Conservation (phyloP, 1,139 yeast genomes). For the Starmera stellimalicola region DNA sequence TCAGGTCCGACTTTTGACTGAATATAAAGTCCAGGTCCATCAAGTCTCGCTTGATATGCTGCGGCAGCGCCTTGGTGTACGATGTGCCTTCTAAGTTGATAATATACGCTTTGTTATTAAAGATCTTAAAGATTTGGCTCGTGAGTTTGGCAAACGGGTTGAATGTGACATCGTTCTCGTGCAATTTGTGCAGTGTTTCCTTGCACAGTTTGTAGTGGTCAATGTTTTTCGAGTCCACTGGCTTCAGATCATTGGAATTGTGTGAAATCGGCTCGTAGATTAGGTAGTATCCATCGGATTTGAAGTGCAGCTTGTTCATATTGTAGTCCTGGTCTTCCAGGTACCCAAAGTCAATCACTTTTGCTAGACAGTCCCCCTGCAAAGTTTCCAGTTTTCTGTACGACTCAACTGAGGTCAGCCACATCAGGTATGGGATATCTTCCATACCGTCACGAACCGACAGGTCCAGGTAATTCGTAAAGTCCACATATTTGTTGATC, state of each 20-base stretch:
- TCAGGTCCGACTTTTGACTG: conserved; percentile 3
- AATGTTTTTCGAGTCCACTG: conserved; percentile 6
- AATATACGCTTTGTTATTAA: conserved; percentile 11
- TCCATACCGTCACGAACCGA: background rate
- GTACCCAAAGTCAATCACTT: conserved; percentile 16
- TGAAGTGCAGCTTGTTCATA: conserved; percentile 10
- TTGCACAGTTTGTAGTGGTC: conserved; percentile 11
- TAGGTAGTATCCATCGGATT: conserved; percentile 18
- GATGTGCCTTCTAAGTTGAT: conserved; percentile 16
- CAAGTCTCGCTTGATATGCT: conserved; percentile 8
- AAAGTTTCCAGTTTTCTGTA: conserved; percentile 9
- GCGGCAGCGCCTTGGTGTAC: conserved; percentile 2
- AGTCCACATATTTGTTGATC: background rate
- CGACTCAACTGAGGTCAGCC: conserved; percentile 15
- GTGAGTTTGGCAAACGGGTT: conserved; percentile 9
- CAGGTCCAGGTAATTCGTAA: background rate
- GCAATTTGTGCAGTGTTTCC: conserved; percentile 11
- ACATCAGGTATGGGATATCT: conserved; percentile 7
- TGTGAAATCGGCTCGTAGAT: conserved; percentile 14
- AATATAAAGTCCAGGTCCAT: conserved; percentile 9
- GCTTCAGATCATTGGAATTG: conserved; percentile 9
- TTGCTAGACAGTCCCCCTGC: conserved; percentile 16
- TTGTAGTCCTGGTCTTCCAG: conserved; percentile 16
- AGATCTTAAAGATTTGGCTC: conserved; percentile 11
- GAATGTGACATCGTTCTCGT: conserved; percentile 13